phyloP scores from a whole-genome alignment of 2,329 filamentous ascomycete genomes.

The Orbilia blumenaviensis region DNA sequence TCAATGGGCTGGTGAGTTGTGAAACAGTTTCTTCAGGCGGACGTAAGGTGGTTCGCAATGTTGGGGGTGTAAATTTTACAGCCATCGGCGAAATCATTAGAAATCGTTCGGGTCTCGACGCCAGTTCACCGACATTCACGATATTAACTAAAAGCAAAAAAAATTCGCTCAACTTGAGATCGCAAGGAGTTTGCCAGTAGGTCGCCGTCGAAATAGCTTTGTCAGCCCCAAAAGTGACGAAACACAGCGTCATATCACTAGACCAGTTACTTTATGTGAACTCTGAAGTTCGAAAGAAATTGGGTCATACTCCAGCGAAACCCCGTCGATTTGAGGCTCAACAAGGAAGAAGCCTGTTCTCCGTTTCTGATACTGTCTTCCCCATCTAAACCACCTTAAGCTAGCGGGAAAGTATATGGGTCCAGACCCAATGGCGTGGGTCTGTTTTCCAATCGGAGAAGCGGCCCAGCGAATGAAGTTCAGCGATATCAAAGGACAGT shows the following conservation, averaged over 20 bases:
- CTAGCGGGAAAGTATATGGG: conserved; percentile 45
- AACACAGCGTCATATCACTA: conserved; percentile 6
- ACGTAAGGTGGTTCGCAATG: neutral
- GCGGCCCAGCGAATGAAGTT: conserved; percentile 12
- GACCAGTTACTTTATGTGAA: neutral
- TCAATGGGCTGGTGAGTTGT: conserved; percentile 15
- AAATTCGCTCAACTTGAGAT: conserved; percentile 38
- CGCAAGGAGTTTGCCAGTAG: neutral
- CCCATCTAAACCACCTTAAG: conserved; percentile 34
- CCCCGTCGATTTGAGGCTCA: conserved; percentile 49
- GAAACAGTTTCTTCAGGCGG: conserved; percentile 34
- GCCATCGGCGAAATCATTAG: conserved; percentile 27
- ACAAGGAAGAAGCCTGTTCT: conserved; percentile 34
- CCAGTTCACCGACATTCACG: conserved; percentile 28
- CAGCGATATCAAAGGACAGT: conserved; percentile 14
- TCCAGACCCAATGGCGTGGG: conserved; percentile 50
- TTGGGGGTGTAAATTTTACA: conserved; percentile 6
- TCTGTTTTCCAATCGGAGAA: conserved; percentile 47
- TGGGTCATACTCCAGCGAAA: conserved; percentile 10
- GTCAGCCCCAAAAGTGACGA: conserved; percentile 3
- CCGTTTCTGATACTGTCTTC: conserved; percentile 30
- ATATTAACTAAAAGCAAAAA: conserved; percentile 16
- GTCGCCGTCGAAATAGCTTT: neutral
- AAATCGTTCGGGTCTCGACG: conserved; percentile 20
- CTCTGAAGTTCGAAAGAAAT: conserved; percentile 2